Conservation (phyloP, 176 grass and related monocot species). For the Bonia amplexicaulis region DNA sequence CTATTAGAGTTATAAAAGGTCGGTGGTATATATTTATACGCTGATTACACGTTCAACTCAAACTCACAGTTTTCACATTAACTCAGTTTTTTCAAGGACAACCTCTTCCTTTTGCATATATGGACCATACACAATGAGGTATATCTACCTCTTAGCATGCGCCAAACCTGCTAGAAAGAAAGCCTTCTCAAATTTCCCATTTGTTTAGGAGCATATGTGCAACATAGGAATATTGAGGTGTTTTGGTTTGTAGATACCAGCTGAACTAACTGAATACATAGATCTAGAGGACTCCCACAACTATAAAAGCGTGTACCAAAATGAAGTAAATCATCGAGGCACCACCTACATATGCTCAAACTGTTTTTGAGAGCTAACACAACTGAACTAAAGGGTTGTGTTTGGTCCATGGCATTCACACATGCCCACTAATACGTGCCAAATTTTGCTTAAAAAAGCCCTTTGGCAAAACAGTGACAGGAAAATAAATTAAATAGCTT, state of each 20-base stretch:
- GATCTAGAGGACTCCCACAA: neutral
- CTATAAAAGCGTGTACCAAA: neutral
- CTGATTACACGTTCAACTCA: no score
- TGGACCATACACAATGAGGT: no score
- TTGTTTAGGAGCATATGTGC: neutral
- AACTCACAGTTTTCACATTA: no score
- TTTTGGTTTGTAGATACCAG: neutral
- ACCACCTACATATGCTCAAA: neutral
- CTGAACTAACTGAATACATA: neutral
- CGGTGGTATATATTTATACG: no score
- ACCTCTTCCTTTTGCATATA: no score
- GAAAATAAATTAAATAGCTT: neutral
- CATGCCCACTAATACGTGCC: neutral
- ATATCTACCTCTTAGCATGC: neutral
- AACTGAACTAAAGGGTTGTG: neutral
- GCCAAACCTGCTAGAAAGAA: no score
- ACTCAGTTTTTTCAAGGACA: no score
- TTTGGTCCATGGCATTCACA: neutral
- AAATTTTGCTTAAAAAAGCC: neutral
- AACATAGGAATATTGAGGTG: neutral
- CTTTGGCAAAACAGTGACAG: neutral
- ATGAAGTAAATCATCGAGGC: neutral
- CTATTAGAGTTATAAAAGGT: no score
- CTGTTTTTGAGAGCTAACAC: neutral
- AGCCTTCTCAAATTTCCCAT: neutral